A percentile compares a stretch with the other conserved stretches of the same genome.
Conservation (phyloP, 805 yeast species). For the Saturnispora besseyi region DNA sequence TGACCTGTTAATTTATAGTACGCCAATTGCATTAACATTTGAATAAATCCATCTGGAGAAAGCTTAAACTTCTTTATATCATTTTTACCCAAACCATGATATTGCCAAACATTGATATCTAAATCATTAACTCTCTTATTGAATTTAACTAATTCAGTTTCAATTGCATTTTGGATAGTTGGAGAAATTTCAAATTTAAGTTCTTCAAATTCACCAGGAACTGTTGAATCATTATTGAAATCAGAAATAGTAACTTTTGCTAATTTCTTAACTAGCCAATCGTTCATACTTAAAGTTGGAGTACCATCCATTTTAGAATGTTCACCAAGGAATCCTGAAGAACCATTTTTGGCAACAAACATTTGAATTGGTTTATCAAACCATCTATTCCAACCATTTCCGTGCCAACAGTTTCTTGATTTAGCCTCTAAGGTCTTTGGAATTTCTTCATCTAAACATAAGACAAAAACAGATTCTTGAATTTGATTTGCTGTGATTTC, state of each 20-base stretch:
- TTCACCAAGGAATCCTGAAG: constrained; percentile 91
- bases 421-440: constrained; percentile 80
- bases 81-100: constrained; percentile 78
- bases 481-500: constrained; percentile 54
- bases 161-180: constrained; percentile 40
- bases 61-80: constrained; percentile 74
- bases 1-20: constrained; percentile 75
- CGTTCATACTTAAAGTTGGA: constrained; percentile 83
- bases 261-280: constrained; percentile 55
- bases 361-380: constrained; percentile 89
- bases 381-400: constrained; percentile 89
- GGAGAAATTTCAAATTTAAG: constrained; percentile 55
- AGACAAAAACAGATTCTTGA: constrained; percentile 67
- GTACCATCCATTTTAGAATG: constrained; percentile 98
- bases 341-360: constrained; percentile 70
- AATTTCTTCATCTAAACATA: constrained; percentile 63
- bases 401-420: constrained; percentile 86
- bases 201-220: constrained; percentile 15
- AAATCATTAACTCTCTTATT: constrained; percentile 46
- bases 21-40: constrained; percentile 85
- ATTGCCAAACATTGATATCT: constrained; percentile 71
- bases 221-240: constrained; percentile 9
- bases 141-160: constrained; percentile 48
- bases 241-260: constrained; percentile 25
- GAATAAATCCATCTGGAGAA: constrained; percentile 91